These are phyloP conservation scores for Apiospora arundinis DNA, from an alignment of 2,329 filamentous ascomycete species.

Conservation along the genomic window DNA sequence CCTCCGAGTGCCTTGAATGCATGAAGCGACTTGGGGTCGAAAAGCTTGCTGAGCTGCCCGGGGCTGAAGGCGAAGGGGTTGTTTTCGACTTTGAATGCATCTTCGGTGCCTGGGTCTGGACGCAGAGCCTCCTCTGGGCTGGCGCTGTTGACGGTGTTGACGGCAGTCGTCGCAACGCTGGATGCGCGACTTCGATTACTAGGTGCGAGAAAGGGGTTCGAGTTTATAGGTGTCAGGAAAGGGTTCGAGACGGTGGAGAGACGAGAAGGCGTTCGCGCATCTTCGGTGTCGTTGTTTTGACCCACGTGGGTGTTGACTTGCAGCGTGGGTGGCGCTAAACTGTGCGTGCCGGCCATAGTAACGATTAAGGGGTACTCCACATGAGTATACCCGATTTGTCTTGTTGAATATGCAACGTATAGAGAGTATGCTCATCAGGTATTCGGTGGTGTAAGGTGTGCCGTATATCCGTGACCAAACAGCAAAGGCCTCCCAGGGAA, in stretches of 20 bases:
- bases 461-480: conserved; percentile 5
- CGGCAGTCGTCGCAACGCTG: conserved; percentile 33
- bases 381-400: background rate
- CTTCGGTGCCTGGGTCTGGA: conserved; percentile 74
- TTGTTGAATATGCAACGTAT: conserved; percentile 5
- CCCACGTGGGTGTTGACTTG: conserved; percentile 36
- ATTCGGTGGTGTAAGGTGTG: background rate
- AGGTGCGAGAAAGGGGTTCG: conserved; percentile 36
- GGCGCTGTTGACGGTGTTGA: conserved; percentile 24
- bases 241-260: conserved; percentile 41
- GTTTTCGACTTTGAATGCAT: conserved; percentile 70
- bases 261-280: conserved; percentile 37
- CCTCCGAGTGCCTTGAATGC: conserved; percentile 77
- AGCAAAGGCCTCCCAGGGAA: background rate
- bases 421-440: background rate
- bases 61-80: conserved; percentile 78
- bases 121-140: conserved; percentile 57
- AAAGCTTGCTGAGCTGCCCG: conserved; percentile 75
- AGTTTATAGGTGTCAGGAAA: conserved; percentile 38
- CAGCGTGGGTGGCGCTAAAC: conserved; percentile 37
- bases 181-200: conserved; percentile 39
- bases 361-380: conserved; percentile 8
- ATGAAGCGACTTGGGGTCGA: conserved; percentile 75
- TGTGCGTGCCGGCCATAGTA: conserved; percentile 1
- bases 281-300: conserved; percentile 36